Conservation (phyloP, 805 yeast genomes). For the Schwanniomyces pseudopolymorphus region DNA sequence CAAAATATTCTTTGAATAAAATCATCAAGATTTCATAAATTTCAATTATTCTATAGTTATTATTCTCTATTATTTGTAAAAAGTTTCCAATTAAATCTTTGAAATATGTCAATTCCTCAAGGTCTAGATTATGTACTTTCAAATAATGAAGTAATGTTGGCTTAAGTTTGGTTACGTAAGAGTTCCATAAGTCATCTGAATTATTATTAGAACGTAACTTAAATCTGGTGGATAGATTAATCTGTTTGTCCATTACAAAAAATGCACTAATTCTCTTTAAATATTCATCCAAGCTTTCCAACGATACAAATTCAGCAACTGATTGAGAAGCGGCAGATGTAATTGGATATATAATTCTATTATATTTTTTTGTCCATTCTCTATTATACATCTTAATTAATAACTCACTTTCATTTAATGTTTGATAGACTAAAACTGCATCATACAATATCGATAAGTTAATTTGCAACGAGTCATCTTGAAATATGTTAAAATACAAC, state of each 20-base stretch:
- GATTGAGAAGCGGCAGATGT: constrained; percentile 23
- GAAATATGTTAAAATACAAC: constrained; percentile 48
- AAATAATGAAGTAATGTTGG: constrained; percentile 56
- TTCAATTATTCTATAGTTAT: constrained; percentile 56
- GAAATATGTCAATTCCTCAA: constrained; percentile 50
- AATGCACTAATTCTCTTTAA: constrained; percentile 70
- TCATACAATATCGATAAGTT: constrained; percentile 78
- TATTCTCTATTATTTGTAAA: constrained; percentile 73
- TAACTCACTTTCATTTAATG: constrained; percentile 63
- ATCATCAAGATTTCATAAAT: constrained; percentile 62
- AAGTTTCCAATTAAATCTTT: constrained; percentile 69
- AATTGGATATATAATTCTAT: constrained; percentile 66
- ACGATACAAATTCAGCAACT: constrained; percentile 25
- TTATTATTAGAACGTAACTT: constrained; percentile 62
- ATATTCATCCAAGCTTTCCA: constrained; percentile 49
- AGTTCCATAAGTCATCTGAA: constrained; percentile 74
- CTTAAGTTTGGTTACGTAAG: constrained; percentile 55
- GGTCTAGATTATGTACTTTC: constrained; percentile 36
- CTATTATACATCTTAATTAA: constrained; percentile 63
- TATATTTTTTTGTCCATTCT: constrained; percentile 71
- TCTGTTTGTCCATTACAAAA: constrained; percentile 69
- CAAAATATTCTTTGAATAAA: constrained; percentile 57
- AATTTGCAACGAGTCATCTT: constrained; percentile 38
- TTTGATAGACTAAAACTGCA: constrained; percentile 76
- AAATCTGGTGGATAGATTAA: constrained; percentile 62